phyloP scores from a whole-genome alignment of 371 early-diverging fungal genomes.

The Mortierella sp. region DNA sequence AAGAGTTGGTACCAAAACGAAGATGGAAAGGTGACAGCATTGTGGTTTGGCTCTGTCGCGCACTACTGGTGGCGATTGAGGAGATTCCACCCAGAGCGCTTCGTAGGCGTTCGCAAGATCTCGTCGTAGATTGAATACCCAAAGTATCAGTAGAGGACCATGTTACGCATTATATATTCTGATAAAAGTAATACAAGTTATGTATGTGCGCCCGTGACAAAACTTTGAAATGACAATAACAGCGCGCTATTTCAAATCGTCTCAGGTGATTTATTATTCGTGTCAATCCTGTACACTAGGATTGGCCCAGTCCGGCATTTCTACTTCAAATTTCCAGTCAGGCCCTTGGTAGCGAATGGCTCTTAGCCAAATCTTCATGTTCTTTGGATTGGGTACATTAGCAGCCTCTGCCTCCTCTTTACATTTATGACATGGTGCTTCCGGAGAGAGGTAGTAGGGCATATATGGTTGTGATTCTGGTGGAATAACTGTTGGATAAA shows the following conservation, averaged over 20 bases:
- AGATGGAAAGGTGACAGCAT: conserved; percentile 23
- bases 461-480: conserved; percentile 48
- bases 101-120: conserved; percentile 1
- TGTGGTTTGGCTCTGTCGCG: conserved; percentile 24
- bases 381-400: conserved; percentile 32
- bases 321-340: conserved; percentile 52
- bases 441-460: conserved; percentile 37
- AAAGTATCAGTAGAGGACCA: too few species aligned
- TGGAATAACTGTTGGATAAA: conserved; percentile 45
- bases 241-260: too few species aligned
- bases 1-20: conserved; percentile 36
- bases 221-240: too few species aligned
- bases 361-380: conserved; percentile 56
- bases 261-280: conserved; percentile 1
- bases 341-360: conserved; percentile 53
- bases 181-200: too few species aligned
- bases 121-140: neutral
- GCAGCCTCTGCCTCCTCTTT: conserved; percentile 24
- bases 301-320: conserved; percentile 55
- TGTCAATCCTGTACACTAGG: conserved; percentile 20
- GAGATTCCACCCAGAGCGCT: conserved; percentile 23
- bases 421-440: conserved; percentile 52
- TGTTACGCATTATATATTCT: too few species aligned
- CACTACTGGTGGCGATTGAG: conserved; percentile 27
- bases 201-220: too few species aligned